These are phyloP conservation scores for Beta corolliflora DNA, from an alignment of 179 eudicot species.

Conservation along the genomic window DNA sequence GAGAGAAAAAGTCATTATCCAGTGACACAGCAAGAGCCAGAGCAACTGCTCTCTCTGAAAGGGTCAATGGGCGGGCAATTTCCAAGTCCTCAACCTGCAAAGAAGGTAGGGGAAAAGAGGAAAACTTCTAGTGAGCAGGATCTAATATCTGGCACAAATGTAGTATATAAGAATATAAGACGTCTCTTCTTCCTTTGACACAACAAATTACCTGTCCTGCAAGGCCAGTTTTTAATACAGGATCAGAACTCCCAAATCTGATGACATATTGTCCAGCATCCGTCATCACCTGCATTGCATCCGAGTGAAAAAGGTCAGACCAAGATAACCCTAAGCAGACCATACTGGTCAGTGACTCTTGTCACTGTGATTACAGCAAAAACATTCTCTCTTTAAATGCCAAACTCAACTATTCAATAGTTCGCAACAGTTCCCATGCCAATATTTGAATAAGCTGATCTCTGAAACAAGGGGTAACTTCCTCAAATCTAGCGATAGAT, in stretches of 20 bases:
- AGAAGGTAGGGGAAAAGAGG: neutral
- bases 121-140: neutral
- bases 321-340: neutral
- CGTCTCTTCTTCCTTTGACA: constrained; percentile 7
- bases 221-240: constrained; percentile 39
- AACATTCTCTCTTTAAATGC: constrained; percentile 12
- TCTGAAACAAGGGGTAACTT: neutral
- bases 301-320: constrained; percentile 7
- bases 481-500: neutral
- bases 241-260: constrained; percentile 75
- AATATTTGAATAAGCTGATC: neutral
- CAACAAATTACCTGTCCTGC: constrained; percentile 48
- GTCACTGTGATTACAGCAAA: neutral
- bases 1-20: constrained; percentile 92
- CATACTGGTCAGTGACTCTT: neutral
- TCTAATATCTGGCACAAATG: neutral
- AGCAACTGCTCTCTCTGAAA: constrained; percentile 91
- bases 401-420: constrained; percentile 3
- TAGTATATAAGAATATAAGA: neutral
- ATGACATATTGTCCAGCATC: constrained; percentile 99
- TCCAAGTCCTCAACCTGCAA: constrained; percentile 72
- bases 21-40: constrained; percentile 93
- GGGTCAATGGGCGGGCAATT: constrained; percentile 77
- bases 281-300: constrained; percentile 66
- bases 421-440: neutral